phyloP scores from a whole-genome alignment of 352 stramenopile species.

The Globisporangium yorkense region DNA sequence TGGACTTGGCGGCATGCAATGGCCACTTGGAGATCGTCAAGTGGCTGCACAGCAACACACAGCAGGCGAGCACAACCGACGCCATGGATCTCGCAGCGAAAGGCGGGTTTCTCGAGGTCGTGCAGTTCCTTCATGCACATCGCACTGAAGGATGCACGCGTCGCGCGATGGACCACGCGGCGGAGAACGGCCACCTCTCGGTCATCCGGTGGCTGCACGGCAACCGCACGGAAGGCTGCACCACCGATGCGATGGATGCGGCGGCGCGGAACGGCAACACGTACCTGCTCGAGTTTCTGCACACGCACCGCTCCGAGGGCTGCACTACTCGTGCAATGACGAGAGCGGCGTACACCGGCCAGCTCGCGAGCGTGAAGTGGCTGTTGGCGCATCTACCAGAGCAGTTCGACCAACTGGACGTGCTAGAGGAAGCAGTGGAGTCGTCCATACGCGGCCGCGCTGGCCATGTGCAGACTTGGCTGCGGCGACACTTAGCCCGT shows the following conservation, averaged over 20 bases:
- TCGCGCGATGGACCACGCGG: conserved; percentile 41
- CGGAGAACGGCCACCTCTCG: conserved; percentile 29
- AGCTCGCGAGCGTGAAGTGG: conserved; percentile 29
- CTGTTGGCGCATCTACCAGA: conserved; percentile 15
- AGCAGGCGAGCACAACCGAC: conserved; percentile 29
- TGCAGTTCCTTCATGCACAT: conserved; percentile 35
- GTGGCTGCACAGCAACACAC: conserved; percentile 35
- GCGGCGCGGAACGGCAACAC: conserved; percentile 36
- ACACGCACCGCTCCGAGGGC: conserved; percentile 20
- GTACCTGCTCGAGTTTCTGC: conserved; percentile 24
- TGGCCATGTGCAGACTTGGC: conserved; percentile 26
- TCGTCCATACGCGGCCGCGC: conserved; percentile 19
- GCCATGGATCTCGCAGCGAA: conserved; percentile 37
- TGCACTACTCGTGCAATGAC: conserved; percentile 20
- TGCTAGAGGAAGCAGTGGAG: conserved; percentile 19
- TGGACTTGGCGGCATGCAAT: conserved; percentile 53
- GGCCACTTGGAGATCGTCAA: conserved; percentile 36
- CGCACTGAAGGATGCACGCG: conserved; percentile 29
- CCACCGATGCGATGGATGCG: conserved; percentile 37
- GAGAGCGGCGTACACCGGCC: conserved; percentile 23
- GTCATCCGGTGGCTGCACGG: conserved; percentile 39
- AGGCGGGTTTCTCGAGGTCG: conserved; percentile 22
- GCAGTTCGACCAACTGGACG: conserved; percentile 16
- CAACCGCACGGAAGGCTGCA: conserved; percentile 27
- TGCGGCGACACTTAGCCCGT: conserved; percentile 10